These are phyloP conservation scores for Mallotus nudiflorus DNA, from an alignment of 345 rosid genomes.

Conservation along the genomic window DNA sequence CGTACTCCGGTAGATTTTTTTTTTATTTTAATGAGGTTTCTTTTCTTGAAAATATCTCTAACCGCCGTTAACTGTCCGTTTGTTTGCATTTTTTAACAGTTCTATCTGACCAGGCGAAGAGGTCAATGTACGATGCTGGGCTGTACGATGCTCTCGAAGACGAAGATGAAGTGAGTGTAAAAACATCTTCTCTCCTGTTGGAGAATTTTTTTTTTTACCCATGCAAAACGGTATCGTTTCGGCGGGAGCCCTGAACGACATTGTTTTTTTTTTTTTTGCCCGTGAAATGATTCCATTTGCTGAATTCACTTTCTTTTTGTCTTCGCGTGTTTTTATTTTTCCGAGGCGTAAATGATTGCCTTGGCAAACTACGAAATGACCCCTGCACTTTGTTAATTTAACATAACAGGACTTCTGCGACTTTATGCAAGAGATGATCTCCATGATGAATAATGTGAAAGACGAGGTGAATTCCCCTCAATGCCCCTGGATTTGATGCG, in stretches of 20 bases:
- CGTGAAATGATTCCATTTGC: background rate
- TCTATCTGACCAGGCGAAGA: slow-evolving; percentile 58
- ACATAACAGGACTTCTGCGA: slow-evolving; percentile 66
- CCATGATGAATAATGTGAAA: slow-evolving; percentile 84
- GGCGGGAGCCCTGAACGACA: too few species aligned
- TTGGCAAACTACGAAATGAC: background rate
- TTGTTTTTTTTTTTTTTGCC: too few species aligned
- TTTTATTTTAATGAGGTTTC: background rate
- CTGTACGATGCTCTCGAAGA: slow-evolving; percentile 70
- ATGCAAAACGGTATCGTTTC: slow-evolving; percentile 10
- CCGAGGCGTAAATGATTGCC: background rate
- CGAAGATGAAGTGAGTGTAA: slow-evolving; percentile 65
- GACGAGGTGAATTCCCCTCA: slow-evolving; percentile 50
- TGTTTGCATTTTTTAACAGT: slow-evolving; percentile 35
- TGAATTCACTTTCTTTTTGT: background rate
- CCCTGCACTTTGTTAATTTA: slow-evolving; percentile 13
- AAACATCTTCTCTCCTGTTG: background rate
- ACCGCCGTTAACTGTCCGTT: slow-evolving; percentile 20
- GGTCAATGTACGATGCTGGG: slow-evolving; percentile 81
- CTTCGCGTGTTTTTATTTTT: background rate
- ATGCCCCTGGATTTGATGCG: background rate
- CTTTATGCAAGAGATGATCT: slow-evolving; percentile 91
- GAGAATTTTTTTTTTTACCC: background rate
- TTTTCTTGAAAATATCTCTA: background rate
- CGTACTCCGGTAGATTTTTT: slow-evolving; percentile 67